phyloP scores from a whole-genome alignment of 257 asterid genomes.

The Solanum megistacrolobum region DNA sequence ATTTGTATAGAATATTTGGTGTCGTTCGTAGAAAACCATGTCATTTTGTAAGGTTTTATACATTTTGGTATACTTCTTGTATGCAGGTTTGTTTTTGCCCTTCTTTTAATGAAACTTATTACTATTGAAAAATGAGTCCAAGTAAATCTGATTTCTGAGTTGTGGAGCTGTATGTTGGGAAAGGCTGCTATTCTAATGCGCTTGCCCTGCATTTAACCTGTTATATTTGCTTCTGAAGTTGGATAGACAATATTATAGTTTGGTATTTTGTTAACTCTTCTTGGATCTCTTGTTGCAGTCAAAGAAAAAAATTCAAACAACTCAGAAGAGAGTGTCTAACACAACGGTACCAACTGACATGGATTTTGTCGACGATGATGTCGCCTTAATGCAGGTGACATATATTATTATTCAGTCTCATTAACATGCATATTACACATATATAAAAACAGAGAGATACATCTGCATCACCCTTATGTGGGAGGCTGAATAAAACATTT shows the following conservation, averaged over 20 bases:
- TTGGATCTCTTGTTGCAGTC: conserved; percentile 30
- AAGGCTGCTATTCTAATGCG: not conserved
- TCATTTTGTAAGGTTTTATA: not conserved
- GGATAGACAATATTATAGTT: not conserved
- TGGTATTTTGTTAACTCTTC: not conserved
- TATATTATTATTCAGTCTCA: not conserved
- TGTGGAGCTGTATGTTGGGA: not conserved
- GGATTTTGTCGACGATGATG: conserved; percentile 65
- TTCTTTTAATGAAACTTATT: not conserved
- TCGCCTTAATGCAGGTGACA: conserved; percentile 63
- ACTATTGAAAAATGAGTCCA: not conserved
- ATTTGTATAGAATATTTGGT: not conserved
- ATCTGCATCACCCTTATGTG: not conserved
- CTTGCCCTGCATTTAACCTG: not conserved
- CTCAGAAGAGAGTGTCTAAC: conserved; percentile 34
- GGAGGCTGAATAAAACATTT: not conserved
- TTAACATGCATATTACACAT: not conserved
- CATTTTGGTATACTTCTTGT: not conserved
- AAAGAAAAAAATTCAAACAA: conserved; percentile 29
- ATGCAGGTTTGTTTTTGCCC: not conserved
- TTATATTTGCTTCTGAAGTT: not conserved
- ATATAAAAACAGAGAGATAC: not conserved
- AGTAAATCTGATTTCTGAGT: not conserved
- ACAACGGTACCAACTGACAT: conserved; percentile 20
- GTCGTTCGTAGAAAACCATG: not conserved